A percentile compares a stretch with the other conserved stretches of the same genome.
phyloP scores from a whole-genome alignment of 345 rosid species.

The Bruguiera sexangula region DNA sequence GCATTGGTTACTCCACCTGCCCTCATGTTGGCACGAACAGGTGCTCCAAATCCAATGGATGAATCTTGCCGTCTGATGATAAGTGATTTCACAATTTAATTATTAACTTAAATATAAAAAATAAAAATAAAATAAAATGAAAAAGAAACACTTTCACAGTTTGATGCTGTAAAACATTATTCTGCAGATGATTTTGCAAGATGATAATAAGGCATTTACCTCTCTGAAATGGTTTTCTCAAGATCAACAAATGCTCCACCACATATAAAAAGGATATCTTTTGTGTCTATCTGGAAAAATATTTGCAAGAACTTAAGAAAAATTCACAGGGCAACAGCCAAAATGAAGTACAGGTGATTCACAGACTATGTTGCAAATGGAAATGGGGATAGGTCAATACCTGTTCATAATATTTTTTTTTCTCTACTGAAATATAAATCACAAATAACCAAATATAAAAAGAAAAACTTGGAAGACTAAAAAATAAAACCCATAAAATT shows the following conservation, averaged over 20 bases:
- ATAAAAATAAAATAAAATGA: background rate
- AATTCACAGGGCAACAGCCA: background rate
- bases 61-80: slow-evolving; percentile 76
- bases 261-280: slow-evolving; percentile 89
- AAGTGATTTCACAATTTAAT: background rate
- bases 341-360: background rate
- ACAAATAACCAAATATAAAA: background rate
- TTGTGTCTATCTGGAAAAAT: slow-evolving; percentile 74
- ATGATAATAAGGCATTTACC: slow-evolving; percentile 38
- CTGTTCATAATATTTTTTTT: background rate
- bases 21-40: slow-evolving; percentile 95
- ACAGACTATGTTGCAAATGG: background rate
- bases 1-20: slow-evolving; percentile 63
- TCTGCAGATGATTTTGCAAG: background rate
- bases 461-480: background rate
- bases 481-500: no score
- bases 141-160: background rate
- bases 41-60: slow-evolving; percentile 97
- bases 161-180: slow-evolving; percentile 8
- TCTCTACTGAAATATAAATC: background rate
- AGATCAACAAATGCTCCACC: slow-evolving; percentile 97
- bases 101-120: background rate
- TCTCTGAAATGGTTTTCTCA: slow-evolving; percentile 88
- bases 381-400: background rate
- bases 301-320: background rate